A percentile compares a stretch with the other conserved stretches of the same genome.
phyloP scores from a whole-genome alignment of 2,329 filamentous ascomycete genomes.

The Dothistroma pini region DNA sequence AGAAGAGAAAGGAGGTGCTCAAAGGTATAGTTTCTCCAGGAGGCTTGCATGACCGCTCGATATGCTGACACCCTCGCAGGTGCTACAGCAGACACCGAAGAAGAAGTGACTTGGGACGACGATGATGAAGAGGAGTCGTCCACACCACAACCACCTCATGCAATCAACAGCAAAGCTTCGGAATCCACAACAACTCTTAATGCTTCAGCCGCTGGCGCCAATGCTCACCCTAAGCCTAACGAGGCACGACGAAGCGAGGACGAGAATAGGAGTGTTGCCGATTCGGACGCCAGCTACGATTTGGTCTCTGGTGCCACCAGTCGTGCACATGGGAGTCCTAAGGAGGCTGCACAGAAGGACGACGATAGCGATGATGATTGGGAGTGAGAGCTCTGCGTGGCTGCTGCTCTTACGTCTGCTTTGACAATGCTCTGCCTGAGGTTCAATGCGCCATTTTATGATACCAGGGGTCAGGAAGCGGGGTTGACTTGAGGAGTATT shows the following conservation, averaged over 20 bases:
- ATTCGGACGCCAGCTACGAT: slow-evolving; percentile 95
- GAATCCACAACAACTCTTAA: slow-evolving; percentile 31
- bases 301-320: slow-evolving; percentile 74
- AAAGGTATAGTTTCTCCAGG: slow-evolving; percentile 61
- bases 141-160: slow-evolving; percentile 31
- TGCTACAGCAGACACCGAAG: slow-evolving; percentile 68
- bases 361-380: slow-evolving; percentile 36
- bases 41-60: not conserved
- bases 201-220: slow-evolving; percentile 23
- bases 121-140: slow-evolving; percentile 62
- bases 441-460: not conserved
- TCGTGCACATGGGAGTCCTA: slow-evolving; percentile 66
- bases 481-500: not conserved
- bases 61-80: slow-evolving; percentile 41
- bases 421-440: not conserved
- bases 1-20: slow-evolving; percentile 79
- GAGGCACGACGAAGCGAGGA: slow-evolving; percentile 73
- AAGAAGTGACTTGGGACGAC: slow-evolving; percentile 66
- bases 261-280: slow-evolving; percentile 71
- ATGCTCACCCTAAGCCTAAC: slow-evolving; percentile 53
- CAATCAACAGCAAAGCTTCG: slow-evolving; percentile 21
- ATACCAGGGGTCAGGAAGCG: not conserved
- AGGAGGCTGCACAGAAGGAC: slow-evolving; percentile 46
- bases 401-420: not conserved
- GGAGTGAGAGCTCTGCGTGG: slow-evolving; percentile 26